Base-by-base conservation (phyloP, 2,329 filamentous ascomycete species). In the Trichoderma sp. region DNA sequence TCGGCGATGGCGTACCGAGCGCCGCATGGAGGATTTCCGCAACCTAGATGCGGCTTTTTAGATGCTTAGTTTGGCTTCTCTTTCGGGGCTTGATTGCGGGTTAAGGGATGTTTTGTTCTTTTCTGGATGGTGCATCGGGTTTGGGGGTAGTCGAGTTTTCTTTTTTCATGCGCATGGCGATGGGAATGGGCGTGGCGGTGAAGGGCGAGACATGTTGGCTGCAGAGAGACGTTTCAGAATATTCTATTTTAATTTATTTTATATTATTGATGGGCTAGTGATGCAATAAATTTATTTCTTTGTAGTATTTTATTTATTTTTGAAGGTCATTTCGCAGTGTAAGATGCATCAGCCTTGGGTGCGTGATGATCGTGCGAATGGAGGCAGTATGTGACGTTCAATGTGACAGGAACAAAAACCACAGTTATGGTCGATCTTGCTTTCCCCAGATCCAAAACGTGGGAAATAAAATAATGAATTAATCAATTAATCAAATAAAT, bases 121-220 rank as follows among this genome's bases (percentile, higher is more conserved):
- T 50, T 50, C n/a, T 50, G 45, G 45, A 50, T 50, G 18, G 24
- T 53, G 38, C 27, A 33, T 67, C 31, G 31, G 64, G 11, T 11
- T 53, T 29, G 45, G 8, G 41, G 16, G 33, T 33, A 2, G 14
- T 53, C 16, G 59, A 16, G 5, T 38, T 38, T 38, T 38, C 3
- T n/a, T n/a, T n/a, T 59, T 66, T 66, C 14, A 38, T 59, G 66
- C 31, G 66, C 50, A 38, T 16, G 14, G 35, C 7, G 35, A 69
- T 69, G 66, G 38, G 41, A 71, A n/a, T 71, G n/a, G 16, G 67
- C n/a, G 21, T 29, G 29, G 67, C 67, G 67, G 67, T 71, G 67
- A 71, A 67, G 67, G 66, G 53, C 67, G 53, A 60, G 67, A 41
- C 67, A 41, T 60, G 59, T 53, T 53, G 45, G 59, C 59, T 62